A percentile compares a stretch with the other conserved stretches of the same genome.
Evolutionary conservation across 2,329 filamentous ascomycete genomes (phyloP).

Genomic region (Thermothelomyces thermophilus): DNA sequence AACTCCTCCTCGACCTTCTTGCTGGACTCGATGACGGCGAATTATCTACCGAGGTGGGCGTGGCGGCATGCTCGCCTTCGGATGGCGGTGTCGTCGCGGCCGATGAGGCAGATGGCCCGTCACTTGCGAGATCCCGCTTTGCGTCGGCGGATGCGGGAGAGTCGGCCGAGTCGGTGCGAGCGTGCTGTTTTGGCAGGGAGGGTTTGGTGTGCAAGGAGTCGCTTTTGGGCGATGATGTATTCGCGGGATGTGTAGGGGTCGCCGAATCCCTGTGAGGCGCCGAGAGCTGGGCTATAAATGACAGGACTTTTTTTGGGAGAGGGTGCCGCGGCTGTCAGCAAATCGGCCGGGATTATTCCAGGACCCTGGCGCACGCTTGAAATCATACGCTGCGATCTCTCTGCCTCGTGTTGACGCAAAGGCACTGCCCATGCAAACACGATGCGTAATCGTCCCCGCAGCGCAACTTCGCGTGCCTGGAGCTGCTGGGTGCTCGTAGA

Average conservation of each 20-base stretch:
- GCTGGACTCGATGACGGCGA: constrained; percentile 34
- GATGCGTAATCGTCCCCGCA: constrained; percentile 5
- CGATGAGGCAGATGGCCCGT: constrained; percentile 21
- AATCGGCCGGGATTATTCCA: constrained; percentile 21
- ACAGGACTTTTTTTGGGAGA: constrained; percentile 56
- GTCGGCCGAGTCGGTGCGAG: constrained; percentile 27
- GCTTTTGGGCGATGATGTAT: constrained; percentile 38
- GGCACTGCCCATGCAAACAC: neutral
- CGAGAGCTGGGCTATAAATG: constrained; percentile 80
- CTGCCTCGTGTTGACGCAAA: neutral
- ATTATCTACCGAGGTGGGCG: constrained; percentile 32
- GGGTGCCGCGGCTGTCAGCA: constrained; percentile 29
- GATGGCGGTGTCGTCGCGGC: constrained; percentile 18
- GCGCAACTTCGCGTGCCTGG: constrained; percentile 11
- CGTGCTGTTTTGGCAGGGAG: constrained; percentile 22
- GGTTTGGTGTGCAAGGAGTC: constrained; percentile 26
- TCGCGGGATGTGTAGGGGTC: constrained; percentile 33
- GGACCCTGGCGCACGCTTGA: neutral
- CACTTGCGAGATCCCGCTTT: constrained; percentile 19
- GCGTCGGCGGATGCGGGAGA: constrained; percentile 14
- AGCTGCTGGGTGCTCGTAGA: neutral
- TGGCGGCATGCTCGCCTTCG: constrained; percentile 36
- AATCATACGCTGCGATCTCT: neutral
- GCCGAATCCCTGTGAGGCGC: constrained; percentile 38
- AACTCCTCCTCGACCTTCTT: constrained; percentile 42